phyloP scores from a whole-genome alignment of 2,329 filamentous ascomycete species.

The Aaosphaeria pasadenensis region DNA sequence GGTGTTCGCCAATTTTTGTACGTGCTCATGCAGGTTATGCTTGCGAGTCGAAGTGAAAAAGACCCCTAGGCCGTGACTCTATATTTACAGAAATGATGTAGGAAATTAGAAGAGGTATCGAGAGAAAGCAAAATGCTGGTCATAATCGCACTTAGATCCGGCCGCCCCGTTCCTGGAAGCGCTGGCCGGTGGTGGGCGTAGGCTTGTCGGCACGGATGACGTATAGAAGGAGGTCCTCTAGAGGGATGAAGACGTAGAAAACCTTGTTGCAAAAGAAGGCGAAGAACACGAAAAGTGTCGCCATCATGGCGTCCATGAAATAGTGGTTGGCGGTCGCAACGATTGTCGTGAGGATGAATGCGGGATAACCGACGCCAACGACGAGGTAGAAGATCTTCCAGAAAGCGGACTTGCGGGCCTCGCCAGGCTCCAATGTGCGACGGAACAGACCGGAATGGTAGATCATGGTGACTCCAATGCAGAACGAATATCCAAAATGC shows the following conservation, averaged over 20 bases:
- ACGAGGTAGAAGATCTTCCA: constrained; percentile 45
- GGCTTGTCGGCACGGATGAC: constrained; percentile 52
- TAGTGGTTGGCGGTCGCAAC: constrained; percentile 64
- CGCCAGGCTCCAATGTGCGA: constrained; percentile 41
- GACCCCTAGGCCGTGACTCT: too few species aligned
- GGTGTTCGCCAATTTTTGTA: too few species aligned
- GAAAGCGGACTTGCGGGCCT: constrained; percentile 40
- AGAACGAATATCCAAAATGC: constrained; percentile 56
- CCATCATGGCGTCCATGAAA: constrained; percentile 54
- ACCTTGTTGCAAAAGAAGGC: constrained; percentile 50
- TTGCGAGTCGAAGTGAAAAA: too few species aligned
- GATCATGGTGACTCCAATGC: constrained; percentile 52
- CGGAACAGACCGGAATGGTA: constrained; percentile 51
- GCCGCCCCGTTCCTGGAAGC: constrained; percentile 38
- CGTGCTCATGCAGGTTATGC: too few species aligned
- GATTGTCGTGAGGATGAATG: constrained; percentile 55
- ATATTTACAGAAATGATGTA: too few species aligned
- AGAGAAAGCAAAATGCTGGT: not conserved
- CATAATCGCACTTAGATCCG: constrained; percentile 15
- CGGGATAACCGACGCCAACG: constrained; percentile 52
- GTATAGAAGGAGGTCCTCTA: constrained; percentile 52
- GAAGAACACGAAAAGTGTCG: constrained; percentile 47
- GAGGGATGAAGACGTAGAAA: constrained; percentile 50
- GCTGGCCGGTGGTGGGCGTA: constrained; percentile 52
- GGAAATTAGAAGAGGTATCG: not conserved